Evolutionary conservation across 2,329 filamentous ascomycete genomes (phyloP).

Genomic region (Sarocladiaceae sp.): DNA sequence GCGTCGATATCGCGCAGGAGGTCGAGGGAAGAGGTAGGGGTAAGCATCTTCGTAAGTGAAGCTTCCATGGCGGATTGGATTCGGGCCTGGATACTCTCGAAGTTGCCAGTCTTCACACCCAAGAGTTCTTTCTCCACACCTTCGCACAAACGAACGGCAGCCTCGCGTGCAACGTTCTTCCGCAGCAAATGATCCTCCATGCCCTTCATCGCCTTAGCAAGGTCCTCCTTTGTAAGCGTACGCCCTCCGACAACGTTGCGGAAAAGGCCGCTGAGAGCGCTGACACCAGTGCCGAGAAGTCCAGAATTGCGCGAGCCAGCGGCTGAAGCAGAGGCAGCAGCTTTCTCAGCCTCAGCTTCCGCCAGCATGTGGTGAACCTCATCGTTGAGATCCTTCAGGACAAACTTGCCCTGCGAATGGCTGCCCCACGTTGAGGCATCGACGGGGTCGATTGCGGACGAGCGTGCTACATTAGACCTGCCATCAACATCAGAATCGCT

Average conservation of each 20-base stretch:
- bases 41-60: conserved; percentile 90
- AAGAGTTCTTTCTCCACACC: conserved; percentile 86
- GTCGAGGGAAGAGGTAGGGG: conserved; percentile 89
- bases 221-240: conserved; percentile 78
- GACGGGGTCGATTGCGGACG: conserved; percentile 63
- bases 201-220: conserved; percentile 86
- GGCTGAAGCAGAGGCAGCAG: conserved; percentile 24
- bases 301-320: conserved; percentile 40
- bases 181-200: conserved; percentile 93
- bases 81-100: conserved; percentile 80
- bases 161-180: conserved; percentile 96
- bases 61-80: conserved; percentile 85
- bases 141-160: conserved; percentile 82
- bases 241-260: conserved; percentile 94
- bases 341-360: conserved; percentile 63
- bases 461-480: conserved; percentile 31
- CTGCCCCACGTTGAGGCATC: conserved; percentile 79
- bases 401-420: conserved; percentile 85
- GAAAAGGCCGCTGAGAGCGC: conserved; percentile 81
- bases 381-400: conserved; percentile 86
- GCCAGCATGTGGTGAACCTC: conserved; percentile 88
- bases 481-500: conserved; percentile 48
- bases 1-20: conserved; percentile 87
- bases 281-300: conserved; percentile 72
- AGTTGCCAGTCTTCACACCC: conserved; percentile 84